A percentile compares a stretch with the other conserved stretches of the same genome.
Evolutionary conservation across 345 rosid species (phyloP).

Genomic region (Brassica nigra): DNA sequence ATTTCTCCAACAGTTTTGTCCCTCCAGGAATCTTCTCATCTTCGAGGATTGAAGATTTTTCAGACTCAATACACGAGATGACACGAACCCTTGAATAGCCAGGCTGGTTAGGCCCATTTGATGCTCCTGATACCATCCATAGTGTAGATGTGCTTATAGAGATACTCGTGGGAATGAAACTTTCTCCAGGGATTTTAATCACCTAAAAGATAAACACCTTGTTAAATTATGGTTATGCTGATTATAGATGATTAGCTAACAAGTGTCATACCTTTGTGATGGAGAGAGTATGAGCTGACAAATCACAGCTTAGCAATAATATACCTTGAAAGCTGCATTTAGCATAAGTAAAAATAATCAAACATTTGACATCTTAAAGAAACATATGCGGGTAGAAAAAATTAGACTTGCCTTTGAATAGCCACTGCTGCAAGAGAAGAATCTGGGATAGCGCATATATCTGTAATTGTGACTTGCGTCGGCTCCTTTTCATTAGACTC

Average conservation of each 20-base stretch:
- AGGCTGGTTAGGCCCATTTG: slow-evolving; percentile 54
- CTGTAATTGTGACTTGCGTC: slow-evolving; percentile 54
- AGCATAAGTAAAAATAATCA: slow-evolving; percentile 1
- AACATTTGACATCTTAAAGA: slow-evolving; percentile 18
- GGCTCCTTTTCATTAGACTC: slow-evolving; percentile 51
- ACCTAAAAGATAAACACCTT: slow-evolving; percentile 47
- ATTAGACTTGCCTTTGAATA: slow-evolving; percentile 61
- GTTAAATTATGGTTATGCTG: background rate
- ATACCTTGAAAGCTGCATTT: slow-evolving; percentile 75
- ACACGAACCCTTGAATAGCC: slow-evolving; percentile 57
- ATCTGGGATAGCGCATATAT: slow-evolving; percentile 57
- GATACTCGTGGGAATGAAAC: slow-evolving; percentile 75
- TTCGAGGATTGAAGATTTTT: slow-evolving; percentile 38
- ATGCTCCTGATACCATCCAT: slow-evolving; percentile 82
- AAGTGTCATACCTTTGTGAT: slow-evolving; percentile 56
- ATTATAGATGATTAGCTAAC: background rate
- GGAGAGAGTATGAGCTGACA: slow-evolving; percentile 55
- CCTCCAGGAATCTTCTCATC: slow-evolving; percentile 44
- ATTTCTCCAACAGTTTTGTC: slow-evolving; percentile 51
- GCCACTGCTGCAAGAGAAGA: slow-evolving; percentile 65
- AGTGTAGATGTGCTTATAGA: slow-evolving; percentile 44
- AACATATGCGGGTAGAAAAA: background rate
- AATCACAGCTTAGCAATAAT: slow-evolving; percentile 60
- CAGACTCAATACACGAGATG: slow-evolving; percentile 48
- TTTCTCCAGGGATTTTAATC: slow-evolving; percentile 53